Percentiles rank a stretch among this genome's conserved stretches.
Evolutionary conservation across 768 basidiomycete genomes (phyloP).

Genomic region (Heimioporus sp.): DNA sequence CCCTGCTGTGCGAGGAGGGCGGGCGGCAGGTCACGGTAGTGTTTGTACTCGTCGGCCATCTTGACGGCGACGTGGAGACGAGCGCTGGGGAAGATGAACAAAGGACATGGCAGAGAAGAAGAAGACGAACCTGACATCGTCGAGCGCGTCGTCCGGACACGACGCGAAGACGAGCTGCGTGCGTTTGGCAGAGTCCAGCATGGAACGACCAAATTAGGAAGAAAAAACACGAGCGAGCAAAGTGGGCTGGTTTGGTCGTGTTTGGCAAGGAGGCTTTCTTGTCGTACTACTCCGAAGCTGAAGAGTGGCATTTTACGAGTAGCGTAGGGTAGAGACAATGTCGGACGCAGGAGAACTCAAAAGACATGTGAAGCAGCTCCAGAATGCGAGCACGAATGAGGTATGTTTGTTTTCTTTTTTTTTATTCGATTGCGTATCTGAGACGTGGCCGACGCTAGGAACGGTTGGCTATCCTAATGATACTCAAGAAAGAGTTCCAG

Average conservation of each 20-base stretch:
- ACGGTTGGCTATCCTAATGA: constrained; percentile 54
- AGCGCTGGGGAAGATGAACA: constrained; percentile 34
- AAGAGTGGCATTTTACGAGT: not conserved
- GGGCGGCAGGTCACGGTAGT: constrained; percentile 82
- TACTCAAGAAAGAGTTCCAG: constrained; percentile 62
- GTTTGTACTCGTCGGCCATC: constrained; percentile 85
- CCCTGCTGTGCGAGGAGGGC: constrained; percentile 80
- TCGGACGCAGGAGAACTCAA: constrained; percentile 59
- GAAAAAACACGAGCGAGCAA: no score
- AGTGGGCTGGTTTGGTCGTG: constrained; percentile 9
- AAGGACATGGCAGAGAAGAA: not conserved
- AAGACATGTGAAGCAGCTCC: constrained; percentile 78
- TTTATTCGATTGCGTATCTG: no score
- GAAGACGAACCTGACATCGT: constrained; percentile 64
- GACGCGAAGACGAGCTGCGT: constrained; percentile 70
- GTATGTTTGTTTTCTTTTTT: constrained; percentile 36
- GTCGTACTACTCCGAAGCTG: not conserved
- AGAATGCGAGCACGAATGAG: constrained; percentile 55
- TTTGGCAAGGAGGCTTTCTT: constrained; percentile 11
- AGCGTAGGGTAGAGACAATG: constrained; percentile 24
- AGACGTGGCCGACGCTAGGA: constrained; percentile 42
- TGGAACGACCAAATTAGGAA: no score
- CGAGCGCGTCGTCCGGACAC: constrained; percentile 58
- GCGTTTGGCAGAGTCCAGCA: constrained; percentile 52
- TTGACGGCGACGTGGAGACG: constrained; percentile 77